These are phyloP conservation scores for Tetrahymena borealis DNA, from an alignment of 73 alveolate species.

Conservation along the genomic window DNA sequence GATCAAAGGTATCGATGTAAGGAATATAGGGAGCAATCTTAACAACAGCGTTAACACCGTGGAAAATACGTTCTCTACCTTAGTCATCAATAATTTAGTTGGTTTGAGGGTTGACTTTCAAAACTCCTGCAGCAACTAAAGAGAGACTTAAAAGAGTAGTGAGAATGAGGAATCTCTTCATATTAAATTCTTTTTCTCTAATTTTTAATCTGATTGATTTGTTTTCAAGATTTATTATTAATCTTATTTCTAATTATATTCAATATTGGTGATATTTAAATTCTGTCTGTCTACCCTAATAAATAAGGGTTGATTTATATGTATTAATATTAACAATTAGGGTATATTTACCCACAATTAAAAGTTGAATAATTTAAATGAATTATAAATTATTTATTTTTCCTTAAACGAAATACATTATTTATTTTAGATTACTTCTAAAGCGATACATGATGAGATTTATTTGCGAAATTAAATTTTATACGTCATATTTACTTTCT, in stretches of 20 bases:
- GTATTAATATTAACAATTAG: too few species aligned
- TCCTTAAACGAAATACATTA: too few species aligned
- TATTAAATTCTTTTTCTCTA: too few species aligned
- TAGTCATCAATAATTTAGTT: neutral
- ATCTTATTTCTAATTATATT: too few species aligned
- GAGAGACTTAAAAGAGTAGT: neutral
- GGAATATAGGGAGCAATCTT: constrained; percentile 38
- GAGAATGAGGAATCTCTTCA: neutral
- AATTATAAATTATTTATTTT: too few species aligned
- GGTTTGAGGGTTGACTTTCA: neutral
- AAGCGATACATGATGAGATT: neutral
- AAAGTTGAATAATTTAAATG: too few species aligned
- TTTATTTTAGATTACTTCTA: neutral
- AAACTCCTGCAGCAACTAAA: neutral
- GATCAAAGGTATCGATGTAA: constrained; percentile 1
- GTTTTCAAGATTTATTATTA: too few species aligned
- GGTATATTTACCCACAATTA: too few species aligned
- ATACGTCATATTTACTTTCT: neutral
- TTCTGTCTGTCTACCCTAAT: too few species aligned
- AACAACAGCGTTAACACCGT: constrained; percentile 21
- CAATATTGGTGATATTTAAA: too few species aligned
- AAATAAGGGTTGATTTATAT: too few species aligned
- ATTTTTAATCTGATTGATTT: too few species aligned
- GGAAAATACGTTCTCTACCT: constrained; percentile 34
- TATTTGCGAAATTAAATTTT: neutral